A percentile compares a stretch with the other conserved stretches of the same genome.
Evolutionary conservation across 1,284 basidiomycete genomes (phyloP).

Genomic region (Sporisorium graminicola): DNA sequence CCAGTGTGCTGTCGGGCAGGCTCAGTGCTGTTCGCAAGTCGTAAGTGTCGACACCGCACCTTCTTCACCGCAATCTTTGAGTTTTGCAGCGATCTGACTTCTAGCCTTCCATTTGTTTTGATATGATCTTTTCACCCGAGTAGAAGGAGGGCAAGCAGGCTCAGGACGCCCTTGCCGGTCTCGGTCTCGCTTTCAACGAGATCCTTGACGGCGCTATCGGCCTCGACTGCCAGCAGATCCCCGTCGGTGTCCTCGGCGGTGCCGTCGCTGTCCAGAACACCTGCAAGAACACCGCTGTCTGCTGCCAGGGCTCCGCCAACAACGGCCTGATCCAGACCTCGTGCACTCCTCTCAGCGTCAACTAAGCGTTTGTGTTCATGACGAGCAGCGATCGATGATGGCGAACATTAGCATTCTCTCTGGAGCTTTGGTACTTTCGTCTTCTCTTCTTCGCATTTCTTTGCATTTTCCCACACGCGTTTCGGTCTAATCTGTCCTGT

Average conservation of each 20-base stretch:
- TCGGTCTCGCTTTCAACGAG: slow-evolving; percentile 56
- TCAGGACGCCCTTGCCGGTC: slow-evolving; percentile 47
- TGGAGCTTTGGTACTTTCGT: not conserved
- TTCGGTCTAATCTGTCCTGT: not conserved
- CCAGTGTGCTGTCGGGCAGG: slow-evolving; percentile 46
- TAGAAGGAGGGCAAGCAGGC: slow-evolving; percentile 50
- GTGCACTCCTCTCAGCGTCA: slow-evolving; percentile 54
- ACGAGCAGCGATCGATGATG: slow-evolving; percentile 1
- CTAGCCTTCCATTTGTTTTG: not conserved
- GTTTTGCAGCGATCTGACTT: slow-evolving; percentile 17
- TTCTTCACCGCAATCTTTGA: not conserved
- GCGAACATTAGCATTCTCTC: not conserved
- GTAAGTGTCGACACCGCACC: slow-evolving; percentile 22
- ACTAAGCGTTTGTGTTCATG: slow-evolving; percentile 30
- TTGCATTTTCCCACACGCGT: not conserved
- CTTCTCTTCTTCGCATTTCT: slow-evolving; percentile 6
- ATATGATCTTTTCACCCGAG: slow-evolving; percentile 16
- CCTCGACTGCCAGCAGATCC: slow-evolving; percentile 53
- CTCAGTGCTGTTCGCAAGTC: slow-evolving; percentile 53
- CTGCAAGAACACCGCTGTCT: slow-evolving; percentile 54
- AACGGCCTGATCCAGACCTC: slow-evolving; percentile 57
- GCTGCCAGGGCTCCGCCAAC: slow-evolving; percentile 48
- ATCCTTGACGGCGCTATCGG: slow-evolving; percentile 49
- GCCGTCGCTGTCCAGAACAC: slow-evolving; percentile 41
- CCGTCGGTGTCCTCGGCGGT: slow-evolving; percentile 30